Evolutionary conservation across 148 eudicot species (phyloP).

Genomic region (Fagopyrum esculentum): DNA sequence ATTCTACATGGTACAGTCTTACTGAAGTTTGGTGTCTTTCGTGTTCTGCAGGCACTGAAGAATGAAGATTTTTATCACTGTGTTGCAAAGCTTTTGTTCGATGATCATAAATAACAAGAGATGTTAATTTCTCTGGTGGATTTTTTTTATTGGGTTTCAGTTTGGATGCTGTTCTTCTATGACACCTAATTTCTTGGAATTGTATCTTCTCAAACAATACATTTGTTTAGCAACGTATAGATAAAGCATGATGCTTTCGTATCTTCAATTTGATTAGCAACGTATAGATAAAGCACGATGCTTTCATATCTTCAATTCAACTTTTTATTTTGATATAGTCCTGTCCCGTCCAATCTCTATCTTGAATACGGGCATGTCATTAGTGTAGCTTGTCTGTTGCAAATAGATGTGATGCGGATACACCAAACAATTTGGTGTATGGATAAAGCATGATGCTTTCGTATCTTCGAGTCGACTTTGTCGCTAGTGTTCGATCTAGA

Average conservation of each 20-base stretch:
- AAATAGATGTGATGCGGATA: too few species aligned
- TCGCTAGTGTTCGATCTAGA: too few species aligned
- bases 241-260: not conserved
- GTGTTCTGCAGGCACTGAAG: not conserved
- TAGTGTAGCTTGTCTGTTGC: too few species aligned
- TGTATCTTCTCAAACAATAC: constrained; percentile 8
- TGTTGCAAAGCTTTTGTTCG: not conserved
- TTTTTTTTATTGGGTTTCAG: not conserved
- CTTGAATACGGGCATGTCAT: too few species aligned
- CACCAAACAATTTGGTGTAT: not conserved
- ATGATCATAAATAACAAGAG: not conserved
- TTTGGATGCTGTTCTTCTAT: not conserved
- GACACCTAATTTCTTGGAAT: not conserved
- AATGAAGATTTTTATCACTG: not conserved
- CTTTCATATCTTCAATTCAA: not conserved
- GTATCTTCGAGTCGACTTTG: not conserved
- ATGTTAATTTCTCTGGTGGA: not conserved
- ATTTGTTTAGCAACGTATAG: not conserved
- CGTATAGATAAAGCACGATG: not conserved
- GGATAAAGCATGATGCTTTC: not conserved
- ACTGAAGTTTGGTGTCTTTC: not conserved
- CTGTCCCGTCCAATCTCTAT: too few species aligned
- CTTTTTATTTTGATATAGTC: too few species aligned
- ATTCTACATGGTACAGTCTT: not conserved
- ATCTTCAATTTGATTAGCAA: too few species aligned